Evolutionary conservation across 352 stramenopile species (phyloP).

Genomic region (Phytophthora citricola): DNA sequence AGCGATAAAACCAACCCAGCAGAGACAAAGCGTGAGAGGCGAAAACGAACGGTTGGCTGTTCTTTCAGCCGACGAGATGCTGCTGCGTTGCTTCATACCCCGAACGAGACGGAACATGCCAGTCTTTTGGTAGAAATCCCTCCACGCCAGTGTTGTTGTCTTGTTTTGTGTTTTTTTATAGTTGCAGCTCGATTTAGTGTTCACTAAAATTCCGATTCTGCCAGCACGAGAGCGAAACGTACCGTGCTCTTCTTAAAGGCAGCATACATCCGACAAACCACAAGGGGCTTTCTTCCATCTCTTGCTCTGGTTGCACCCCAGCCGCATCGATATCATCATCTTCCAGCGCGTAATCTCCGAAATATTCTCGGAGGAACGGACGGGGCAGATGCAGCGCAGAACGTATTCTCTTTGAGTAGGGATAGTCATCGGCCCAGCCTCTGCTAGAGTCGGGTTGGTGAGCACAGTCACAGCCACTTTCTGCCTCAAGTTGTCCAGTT

Average conservation of each 20-base stretch:
- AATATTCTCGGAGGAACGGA: constrained; percentile 68
- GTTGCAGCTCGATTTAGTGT: too few species aligned
- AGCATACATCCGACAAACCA: constrained; percentile 85
- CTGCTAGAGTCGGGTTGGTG: constrained; percentile 46
- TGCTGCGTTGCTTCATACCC: background rate
- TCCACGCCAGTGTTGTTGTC: too few species aligned
- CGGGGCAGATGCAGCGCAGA: constrained; percentile 72
- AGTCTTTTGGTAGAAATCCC: too few species aligned
- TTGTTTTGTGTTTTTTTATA: too few species aligned
- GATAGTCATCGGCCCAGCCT: constrained; percentile 21
- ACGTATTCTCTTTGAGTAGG: constrained; percentile 79
- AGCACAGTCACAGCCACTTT: constrained; percentile 53
- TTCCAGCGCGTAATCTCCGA: constrained; percentile 20
- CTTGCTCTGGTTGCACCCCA: constrained; percentile 22
- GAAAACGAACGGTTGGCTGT: constrained; percentile 9
- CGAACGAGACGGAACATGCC: background rate
- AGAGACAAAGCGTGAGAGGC: background rate
- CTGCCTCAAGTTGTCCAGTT: constrained; percentile 38
- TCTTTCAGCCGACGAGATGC: background rate
- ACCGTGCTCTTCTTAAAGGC: constrained; percentile 80
- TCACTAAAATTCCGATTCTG: constrained; percentile 75
- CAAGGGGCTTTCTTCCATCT: constrained; percentile 63
- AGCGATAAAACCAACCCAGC: constrained; percentile 20
- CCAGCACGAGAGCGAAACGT: constrained; percentile 72
- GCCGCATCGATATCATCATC: constrained; percentile 28